phyloP scores from a whole-genome alignment of 345 rosid genomes.

The Laguncularia racemosa region DNA sequence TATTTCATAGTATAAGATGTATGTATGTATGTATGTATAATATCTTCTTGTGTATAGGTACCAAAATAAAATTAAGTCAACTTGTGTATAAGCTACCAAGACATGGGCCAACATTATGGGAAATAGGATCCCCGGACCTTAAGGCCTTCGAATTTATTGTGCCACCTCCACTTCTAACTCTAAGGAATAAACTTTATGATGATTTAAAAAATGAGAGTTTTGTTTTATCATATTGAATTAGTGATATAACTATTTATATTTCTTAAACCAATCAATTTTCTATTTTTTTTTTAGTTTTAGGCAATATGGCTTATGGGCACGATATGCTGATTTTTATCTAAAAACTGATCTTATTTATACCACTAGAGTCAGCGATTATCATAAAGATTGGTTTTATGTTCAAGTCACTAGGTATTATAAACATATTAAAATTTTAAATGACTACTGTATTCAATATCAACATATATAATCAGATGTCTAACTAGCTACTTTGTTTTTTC shows the following conservation, averaged over 20 bases:
- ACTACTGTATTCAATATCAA: too few relatives aligned
- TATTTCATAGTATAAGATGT: neutral
- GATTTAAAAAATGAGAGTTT: constrained; percentile 7
- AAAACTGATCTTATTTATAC: constrained; percentile 7
- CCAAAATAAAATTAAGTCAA: constrained; percentile 7
- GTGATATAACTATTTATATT: neutral
- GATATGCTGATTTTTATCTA: constrained; percentile 7
- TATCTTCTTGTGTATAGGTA: constrained; percentile 12
- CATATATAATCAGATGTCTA: neutral
- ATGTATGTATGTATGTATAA: neutral
- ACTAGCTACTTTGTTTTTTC: neutral
- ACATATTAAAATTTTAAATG: too few relatives aligned
- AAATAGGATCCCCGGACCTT: constrained; percentile 36
- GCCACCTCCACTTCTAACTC: constrained; percentile 20
- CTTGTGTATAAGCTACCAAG: constrained; percentile 33
- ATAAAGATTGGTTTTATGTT: constrained; percentile 32
- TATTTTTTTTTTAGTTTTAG: constrained; percentile 8
- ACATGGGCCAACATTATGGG: constrained; percentile 39
- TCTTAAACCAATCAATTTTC: neutral
- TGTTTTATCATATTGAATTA: neutral
- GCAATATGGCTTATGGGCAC: constrained; percentile 20
- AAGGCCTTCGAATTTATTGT: constrained; percentile 30
- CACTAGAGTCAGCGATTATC: constrained; percentile 7
- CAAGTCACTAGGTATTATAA: constrained; percentile 27
- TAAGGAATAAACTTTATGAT: constrained; percentile 14